phyloP scores from a whole-genome alignment of 306 rosid genomes.

The Lathyrus aphaca region DNA sequence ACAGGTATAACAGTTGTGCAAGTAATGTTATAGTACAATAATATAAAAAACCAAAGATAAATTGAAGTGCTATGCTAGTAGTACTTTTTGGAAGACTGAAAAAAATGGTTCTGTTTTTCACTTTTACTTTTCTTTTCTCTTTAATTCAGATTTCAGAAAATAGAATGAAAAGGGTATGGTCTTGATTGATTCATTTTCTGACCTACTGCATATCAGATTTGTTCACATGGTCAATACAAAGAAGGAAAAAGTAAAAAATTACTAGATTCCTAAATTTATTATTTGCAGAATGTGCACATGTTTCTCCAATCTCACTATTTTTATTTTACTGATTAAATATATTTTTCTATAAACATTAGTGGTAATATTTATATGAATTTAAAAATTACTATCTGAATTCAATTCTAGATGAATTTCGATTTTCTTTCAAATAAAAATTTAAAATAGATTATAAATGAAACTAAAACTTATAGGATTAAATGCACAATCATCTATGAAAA shows the following conservation, averaged over 20 bases:
- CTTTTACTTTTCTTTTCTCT: constrained; percentile 32
- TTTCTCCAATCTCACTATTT: not conserved
- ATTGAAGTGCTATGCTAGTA: not conserved
- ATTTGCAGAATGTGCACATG: constrained; percentile 8
- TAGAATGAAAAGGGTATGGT: constrained; percentile 19
- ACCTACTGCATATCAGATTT: not conserved
- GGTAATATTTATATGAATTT: too few species aligned
- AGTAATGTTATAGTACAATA: not conserved
- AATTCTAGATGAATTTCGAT: too few species aligned
- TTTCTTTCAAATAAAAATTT: too few species aligned
- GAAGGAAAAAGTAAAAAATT: constrained; percentile 13
- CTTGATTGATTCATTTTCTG: constrained; percentile 14
- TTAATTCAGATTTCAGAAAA: constrained; percentile 27
- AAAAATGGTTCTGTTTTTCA: constrained; percentile 5
- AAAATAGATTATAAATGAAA: too few species aligned
- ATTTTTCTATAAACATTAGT: too few species aligned
- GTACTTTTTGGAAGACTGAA: constrained; percentile 1
- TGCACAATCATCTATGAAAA: too few species aligned
- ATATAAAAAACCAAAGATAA: constrained; percentile 10
- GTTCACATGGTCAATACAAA: constrained; percentile 2
- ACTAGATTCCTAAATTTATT: not conserved
- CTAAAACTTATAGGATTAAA: too few species aligned
- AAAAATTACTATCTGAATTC: too few species aligned
- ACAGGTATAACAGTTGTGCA: not conserved
- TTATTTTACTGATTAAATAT: not conserved